Percentiles rank a stretch among this genome's conserved stretches.
These are phyloP conservation scores for Magnaporthiopsis rhizophila DNA, from an alignment of 2,329 filamentous ascomycete species.

Conservation along the genomic window DNA sequence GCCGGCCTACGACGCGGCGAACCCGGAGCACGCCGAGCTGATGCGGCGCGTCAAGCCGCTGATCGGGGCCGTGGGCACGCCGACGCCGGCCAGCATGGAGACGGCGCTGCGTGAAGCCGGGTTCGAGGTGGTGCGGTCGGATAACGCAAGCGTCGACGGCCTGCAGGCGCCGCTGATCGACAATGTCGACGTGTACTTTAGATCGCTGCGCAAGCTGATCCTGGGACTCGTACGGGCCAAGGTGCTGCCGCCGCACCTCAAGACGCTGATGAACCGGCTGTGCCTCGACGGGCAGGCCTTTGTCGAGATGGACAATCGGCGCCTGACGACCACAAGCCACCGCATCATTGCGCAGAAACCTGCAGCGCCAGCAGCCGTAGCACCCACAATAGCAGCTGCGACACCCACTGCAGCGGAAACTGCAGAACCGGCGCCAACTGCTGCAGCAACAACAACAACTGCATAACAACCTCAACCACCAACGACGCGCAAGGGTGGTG, in stretches of 20 bases:
- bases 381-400: neutral
- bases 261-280: constrained; percentile 42
- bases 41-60: constrained; percentile 48
- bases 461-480: neutral
- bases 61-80: constrained; percentile 46
- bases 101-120: constrained; percentile 36
- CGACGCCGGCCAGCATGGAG: constrained; percentile 39
- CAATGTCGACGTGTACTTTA: constrained; percentile 46
- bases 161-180: constrained; percentile 45
- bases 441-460: no score
- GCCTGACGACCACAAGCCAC: constrained; percentile 43
- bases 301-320: constrained; percentile 46
- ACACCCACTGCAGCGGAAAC: no score
- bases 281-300: constrained; percentile 47
- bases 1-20: constrained; percentile 36
- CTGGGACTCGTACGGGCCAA: constrained; percentile 37
- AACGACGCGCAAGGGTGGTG: neutral
- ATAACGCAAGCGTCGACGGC: constrained; percentile 43
- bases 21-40: constrained; percentile 38
- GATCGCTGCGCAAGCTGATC: constrained; percentile 39
- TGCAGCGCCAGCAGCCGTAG: neutral
- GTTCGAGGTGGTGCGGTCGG: constrained; percentile 36
- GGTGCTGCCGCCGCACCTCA: constrained; percentile 41
- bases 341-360: constrained; percentile 43
- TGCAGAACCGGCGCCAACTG: no score